Conservation (phyloP, 139 green algal genomes). For the Pseudopediastrum boryanum region DNA sequence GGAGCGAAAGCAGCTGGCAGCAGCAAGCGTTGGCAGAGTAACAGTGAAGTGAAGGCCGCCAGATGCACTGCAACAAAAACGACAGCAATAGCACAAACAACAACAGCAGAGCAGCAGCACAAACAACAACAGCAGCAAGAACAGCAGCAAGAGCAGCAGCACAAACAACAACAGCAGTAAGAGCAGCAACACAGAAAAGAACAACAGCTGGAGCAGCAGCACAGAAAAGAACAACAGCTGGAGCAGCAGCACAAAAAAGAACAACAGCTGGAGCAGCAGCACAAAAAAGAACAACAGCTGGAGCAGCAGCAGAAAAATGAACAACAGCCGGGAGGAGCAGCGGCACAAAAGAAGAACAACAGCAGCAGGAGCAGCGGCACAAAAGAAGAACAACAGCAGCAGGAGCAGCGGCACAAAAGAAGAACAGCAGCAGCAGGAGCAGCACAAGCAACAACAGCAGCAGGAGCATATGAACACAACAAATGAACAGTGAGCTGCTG, state of each 20-base stretch:
- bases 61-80: too few species aligned
- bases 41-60: too few species aligned
- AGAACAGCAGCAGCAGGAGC: background rate
- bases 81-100: too few species aligned
- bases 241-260: background rate
- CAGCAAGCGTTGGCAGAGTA: too few species aligned
- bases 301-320: background rate
- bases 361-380: background rate
- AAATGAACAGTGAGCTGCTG: too few species aligned
- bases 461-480: too few species aligned
- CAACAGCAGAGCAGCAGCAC: background rate
- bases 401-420: background rate
- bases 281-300: background rate
- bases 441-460: background rate
- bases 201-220: background rate
- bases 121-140: background rate
- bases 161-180: background rate
- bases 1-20: too few species aligned
- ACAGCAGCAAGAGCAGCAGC: constrained; percentile 28
- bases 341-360: background rate
- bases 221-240: background rate
- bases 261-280: background rate
- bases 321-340: background rate
- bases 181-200: background rate
- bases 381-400: background rate